Evolutionary conservation across 2,329 filamentous ascomycete species (phyloP).

Genomic region (Sporothrix schenckii): DNA sequence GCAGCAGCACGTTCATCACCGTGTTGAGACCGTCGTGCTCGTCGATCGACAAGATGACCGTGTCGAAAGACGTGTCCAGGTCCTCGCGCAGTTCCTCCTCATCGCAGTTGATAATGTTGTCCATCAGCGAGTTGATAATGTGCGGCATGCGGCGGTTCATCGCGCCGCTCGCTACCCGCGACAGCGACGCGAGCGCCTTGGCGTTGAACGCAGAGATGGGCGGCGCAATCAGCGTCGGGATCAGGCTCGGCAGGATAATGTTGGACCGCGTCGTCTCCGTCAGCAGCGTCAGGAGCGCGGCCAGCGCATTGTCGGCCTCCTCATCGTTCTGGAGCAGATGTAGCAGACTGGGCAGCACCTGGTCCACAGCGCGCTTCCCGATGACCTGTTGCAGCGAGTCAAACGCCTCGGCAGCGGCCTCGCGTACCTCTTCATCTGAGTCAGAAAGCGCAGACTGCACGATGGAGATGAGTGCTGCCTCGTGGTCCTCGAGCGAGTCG

Average conservation of each 20-base stretch:
- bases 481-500: slow-evolving; percentile 89
- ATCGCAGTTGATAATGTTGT: slow-evolving; percentile 78
- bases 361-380: slow-evolving; percentile 92
- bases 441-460: slow-evolving; percentile 92
- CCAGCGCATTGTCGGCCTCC: slow-evolving; percentile 87
- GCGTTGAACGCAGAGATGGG: slow-evolving; percentile 96
- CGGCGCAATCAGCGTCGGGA: slow-evolving; percentile 86
- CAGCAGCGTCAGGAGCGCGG: slow-evolving; percentile 88
- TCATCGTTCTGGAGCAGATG: slow-evolving; percentile 83
- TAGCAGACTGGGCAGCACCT: slow-evolving; percentile 90
- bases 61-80: slow-evolving; percentile 80
- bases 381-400: slow-evolving; percentile 91
- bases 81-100: slow-evolving; percentile 75
- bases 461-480: slow-evolving; percentile 92
- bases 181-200: slow-evolving; percentile 86
- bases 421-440: slow-evolving; percentile 83
- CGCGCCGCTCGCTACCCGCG: slow-evolving; percentile 83
- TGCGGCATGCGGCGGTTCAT: slow-evolving; percentile 89
- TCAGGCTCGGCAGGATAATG: slow-evolving; percentile 93
- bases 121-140: slow-evolving; percentile 92
- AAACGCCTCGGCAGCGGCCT: slow-evolving; percentile 95
- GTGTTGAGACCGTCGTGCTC: slow-evolving; percentile 95
- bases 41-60: slow-evolving; percentile 88
- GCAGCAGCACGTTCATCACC: slow-evolving; percentile 89
- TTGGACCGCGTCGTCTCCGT: slow-evolving; percentile 93